Evolutionary conservation across 129 eudicot genomes (phyloP).

Genomic region (Arctium minus): DNA sequence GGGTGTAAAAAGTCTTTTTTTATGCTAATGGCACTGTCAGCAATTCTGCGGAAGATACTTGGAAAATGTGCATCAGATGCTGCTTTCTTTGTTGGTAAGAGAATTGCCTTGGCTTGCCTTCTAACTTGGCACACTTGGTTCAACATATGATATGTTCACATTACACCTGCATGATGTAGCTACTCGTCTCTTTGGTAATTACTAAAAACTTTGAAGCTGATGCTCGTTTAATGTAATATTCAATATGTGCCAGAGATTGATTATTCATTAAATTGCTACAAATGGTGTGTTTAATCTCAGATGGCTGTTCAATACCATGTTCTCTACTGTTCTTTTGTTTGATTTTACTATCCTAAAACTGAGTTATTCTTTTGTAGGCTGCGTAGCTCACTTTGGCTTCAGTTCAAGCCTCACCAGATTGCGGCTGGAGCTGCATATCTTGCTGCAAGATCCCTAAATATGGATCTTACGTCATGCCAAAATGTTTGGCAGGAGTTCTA

Average conservation of each 20-base stretch:
- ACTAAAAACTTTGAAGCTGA: constrained; percentile 26
- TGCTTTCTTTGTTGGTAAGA: constrained; percentile 87
- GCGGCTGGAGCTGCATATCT: constrained; percentile 98
- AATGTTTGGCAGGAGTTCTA: constrained; percentile 78
- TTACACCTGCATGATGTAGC: constrained; percentile 1
- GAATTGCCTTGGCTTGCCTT: constrained; percentile 48
- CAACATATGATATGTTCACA: constrained; percentile 5
- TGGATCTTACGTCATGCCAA: constrained; percentile 67
- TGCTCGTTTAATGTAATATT: constrained; percentile 18
- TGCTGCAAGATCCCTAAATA: constrained; percentile 77
- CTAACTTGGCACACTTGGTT: constrained; percentile 22
- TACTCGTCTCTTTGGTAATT: constrained; percentile 15
- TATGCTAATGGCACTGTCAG: constrained; percentile 49
- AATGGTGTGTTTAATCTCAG: constrained; percentile 40
- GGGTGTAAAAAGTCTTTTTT: constrained; percentile 34
- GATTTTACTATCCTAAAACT: not conserved
- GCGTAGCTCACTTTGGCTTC: constrained; percentile 93
- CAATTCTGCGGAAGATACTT: constrained; percentile 69
- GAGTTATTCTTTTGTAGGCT: constrained; percentile 52
- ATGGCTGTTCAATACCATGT: not conserved
- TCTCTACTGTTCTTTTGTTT: not conserved
- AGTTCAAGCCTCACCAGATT: constrained; percentile 93
- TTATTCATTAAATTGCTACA: constrained; percentile 24
- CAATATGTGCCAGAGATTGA: constrained; percentile 29
- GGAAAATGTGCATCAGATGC: constrained; percentile 69